A percentile compares a stretch with the other conserved stretches of the same genome.
Conservation (phyloP, 1,139 yeast genomes). For the Yamadazyma atlantica region DNA sequence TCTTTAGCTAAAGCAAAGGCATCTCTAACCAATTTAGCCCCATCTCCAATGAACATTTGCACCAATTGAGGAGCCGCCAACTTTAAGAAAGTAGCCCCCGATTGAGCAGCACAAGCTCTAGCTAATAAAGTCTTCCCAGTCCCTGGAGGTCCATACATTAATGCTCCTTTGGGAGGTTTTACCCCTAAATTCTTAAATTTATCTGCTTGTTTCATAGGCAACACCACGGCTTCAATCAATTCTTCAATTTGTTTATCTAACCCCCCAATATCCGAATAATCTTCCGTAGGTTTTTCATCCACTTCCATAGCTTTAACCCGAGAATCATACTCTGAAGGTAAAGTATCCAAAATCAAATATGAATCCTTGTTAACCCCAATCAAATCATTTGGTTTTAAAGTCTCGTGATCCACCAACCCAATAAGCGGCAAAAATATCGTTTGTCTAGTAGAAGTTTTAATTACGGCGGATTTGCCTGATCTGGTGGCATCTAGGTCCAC, state of each 20-base stretch:
- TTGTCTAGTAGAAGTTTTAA: slow-evolving; percentile 95
- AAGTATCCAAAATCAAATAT: slow-evolving; percentile 85
- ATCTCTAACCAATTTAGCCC: slow-evolving; percentile 96
- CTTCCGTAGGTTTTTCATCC: slow-evolving; percentile 96
- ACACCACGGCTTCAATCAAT: slow-evolving; percentile 93
- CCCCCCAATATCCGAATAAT: slow-evolving; percentile 97
- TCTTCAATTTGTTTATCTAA: slow-evolving; percentile 97
- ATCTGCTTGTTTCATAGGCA: slow-evolving; percentile 98
- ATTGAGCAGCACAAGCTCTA: slow-evolving; percentile 98
- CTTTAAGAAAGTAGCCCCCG: slow-evolving; percentile 95
- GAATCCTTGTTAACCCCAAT: slow-evolving; percentile 98
- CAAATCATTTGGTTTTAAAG: slow-evolving; percentile 89
- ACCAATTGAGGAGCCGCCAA: slow-evolving; percentile 98
- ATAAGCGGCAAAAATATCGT: slow-evolving; percentile 95
- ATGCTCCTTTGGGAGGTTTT: slow-evolving; percentile 96
- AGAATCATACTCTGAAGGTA: slow-evolving; percentile 96
- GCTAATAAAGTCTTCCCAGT: slow-evolving; percentile 97
- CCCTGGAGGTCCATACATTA: slow-evolving; percentile 99
- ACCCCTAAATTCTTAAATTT: slow-evolving; percentile 91
- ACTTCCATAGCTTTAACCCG: slow-evolving; percentile 99
- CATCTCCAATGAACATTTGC: slow-evolving; percentile 99
- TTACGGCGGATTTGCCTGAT: slow-evolving; percentile 95
- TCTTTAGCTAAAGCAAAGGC: slow-evolving; percentile 99
- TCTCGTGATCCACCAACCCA: slow-evolving; percentile 88
- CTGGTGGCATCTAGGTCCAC: slow-evolving; percentile 91